phyloP scores from a whole-genome alignment of 2,329 filamentous ascomycete species.

The Penicillium expansum region DNA sequence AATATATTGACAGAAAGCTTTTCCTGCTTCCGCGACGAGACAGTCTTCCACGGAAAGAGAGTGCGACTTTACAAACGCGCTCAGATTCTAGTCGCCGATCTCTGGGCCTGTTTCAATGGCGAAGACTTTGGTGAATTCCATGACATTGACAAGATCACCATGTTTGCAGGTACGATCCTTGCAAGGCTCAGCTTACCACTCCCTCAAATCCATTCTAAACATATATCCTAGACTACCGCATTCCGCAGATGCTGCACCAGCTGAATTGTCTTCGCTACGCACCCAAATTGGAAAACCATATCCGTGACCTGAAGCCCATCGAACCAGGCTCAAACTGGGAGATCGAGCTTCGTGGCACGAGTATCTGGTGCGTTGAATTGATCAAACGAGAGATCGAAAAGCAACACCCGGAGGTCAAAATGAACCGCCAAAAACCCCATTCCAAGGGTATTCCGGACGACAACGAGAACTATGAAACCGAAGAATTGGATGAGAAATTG shows the following conservation, averaged over 20 bases:
- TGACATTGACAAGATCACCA: conserved; percentile 94
- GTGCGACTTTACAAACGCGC: conserved; percentile 89
- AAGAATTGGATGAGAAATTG: conserved; percentile 13
- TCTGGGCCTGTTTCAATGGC: conserved; percentile 94
- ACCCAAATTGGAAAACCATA: conserved; percentile 69
- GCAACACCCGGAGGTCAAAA: conserved; percentile 65
- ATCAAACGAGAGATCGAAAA: conserved; percentile 76
- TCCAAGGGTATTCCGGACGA: not conserved
- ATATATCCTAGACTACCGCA: conserved; percentile 69
- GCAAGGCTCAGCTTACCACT: not conserved
- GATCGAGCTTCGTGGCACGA: conserved; percentile 84
- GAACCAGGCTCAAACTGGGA: conserved; percentile 75
- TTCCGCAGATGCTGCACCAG: conserved; percentile 86
- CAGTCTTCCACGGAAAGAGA: conserved; percentile 67
- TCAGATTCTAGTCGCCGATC: conserved; percentile 90
- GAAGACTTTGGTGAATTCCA: conserved; percentile 73
- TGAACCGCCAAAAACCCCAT: conserved; percentile 3
- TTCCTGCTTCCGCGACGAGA: conserved; percentile 79
- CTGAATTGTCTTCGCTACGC: conserved; percentile 82
- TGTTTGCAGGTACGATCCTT: conserved; percentile 70
- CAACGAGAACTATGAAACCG: conserved; percentile 2
- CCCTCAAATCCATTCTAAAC: not conserved
- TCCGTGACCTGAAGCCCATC: conserved; percentile 64
- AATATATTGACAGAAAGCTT: conserved; percentile 83
- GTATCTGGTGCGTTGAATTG: conserved; percentile 93